Conservation (phyloP, 2,329 filamentous ascomycete species). For the Penicillium sp. region DNA sequence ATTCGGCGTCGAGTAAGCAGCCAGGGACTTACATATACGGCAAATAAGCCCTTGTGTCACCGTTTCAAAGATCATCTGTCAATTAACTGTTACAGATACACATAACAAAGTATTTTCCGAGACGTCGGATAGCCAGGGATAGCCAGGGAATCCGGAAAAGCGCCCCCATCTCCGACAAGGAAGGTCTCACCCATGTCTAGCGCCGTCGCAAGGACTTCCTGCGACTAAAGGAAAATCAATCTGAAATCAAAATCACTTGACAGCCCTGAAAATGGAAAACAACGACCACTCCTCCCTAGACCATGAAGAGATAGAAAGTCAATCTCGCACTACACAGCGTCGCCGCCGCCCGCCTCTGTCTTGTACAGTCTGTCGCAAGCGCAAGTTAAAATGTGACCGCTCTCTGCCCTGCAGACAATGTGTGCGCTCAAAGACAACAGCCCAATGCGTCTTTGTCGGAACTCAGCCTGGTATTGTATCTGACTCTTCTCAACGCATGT, state of each 20-base stretch:
- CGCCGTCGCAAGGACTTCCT: neutral
- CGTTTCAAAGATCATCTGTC: neutral
- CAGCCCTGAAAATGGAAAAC: constrained; percentile 5
- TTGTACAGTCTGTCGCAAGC: constrained; percentile 67
- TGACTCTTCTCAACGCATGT: constrained; percentile 9
- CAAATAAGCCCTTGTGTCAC: neutral
- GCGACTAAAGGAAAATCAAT: neutral
- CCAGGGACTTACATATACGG: neutral
- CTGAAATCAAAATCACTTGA: neutral
- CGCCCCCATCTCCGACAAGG: neutral
- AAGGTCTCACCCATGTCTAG: constrained; percentile 1
- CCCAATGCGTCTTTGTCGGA: constrained; percentile 53
- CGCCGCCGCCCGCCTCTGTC: constrained; percentile 64
- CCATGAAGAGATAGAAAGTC: constrained; percentile 7
- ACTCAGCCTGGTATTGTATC: constrained; percentile 11
- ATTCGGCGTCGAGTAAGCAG: neutral
- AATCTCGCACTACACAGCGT: constrained; percentile 32
- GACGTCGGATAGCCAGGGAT: neutral
- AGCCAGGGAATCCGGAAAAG: neutral
- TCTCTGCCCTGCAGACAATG: constrained; percentile 65
- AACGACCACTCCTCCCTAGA: constrained; percentile 1
- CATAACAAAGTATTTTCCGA: neutral
- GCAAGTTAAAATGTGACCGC: constrained; percentile 78
- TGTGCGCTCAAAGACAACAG: constrained; percentile 48
- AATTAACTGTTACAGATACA: neutral